A percentile compares a stretch with the other conserved stretches of the same genome.
Evolutionary conservation across 768 basidiomycete genomes (phyloP).

Genomic region (Termitomyces sp.): DNA sequence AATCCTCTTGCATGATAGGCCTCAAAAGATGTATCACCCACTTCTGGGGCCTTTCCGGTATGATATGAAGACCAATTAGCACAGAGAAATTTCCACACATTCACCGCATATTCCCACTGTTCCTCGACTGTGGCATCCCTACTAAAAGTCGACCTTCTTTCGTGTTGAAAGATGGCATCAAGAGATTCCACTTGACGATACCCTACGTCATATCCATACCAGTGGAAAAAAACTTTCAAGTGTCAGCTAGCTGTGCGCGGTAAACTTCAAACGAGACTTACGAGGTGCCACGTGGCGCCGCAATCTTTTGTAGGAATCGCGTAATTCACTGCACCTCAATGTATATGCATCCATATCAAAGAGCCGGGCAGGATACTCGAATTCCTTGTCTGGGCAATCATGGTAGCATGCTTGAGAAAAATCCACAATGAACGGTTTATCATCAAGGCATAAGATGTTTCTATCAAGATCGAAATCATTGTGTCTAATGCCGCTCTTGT

Average conservation of each 20-base stretch:
- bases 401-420: too few species aligned
- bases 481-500: not conserved
- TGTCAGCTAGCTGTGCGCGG: not conserved
- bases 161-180: too few species aligned
- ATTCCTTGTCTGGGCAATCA: too few species aligned
- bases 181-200: not conserved
- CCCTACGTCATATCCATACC: not conserved
- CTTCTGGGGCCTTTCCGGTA: too few species aligned
- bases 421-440: too few species aligned
- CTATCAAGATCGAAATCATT: not conserved
- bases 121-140: not conserved
- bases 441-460: not conserved
- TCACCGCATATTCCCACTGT: not conserved
- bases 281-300: not conserved
- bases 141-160: not conserved
- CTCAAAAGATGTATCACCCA: too few species aligned
- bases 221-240: not conserved
- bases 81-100: not conserved
- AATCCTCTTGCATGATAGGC: too few species aligned
- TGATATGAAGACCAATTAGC: too few species aligned
- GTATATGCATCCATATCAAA: not conserved
- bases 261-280: not conserved
- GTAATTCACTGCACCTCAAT: not conserved
- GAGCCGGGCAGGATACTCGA: too few species aligned
- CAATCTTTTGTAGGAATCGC: too few species aligned